Evolutionary conservation across 192 early-diverging fungal species (phyloP), one percentile per base, ranked within the genome.

Genomic region (Dimargaris xerosporica): DNA sequence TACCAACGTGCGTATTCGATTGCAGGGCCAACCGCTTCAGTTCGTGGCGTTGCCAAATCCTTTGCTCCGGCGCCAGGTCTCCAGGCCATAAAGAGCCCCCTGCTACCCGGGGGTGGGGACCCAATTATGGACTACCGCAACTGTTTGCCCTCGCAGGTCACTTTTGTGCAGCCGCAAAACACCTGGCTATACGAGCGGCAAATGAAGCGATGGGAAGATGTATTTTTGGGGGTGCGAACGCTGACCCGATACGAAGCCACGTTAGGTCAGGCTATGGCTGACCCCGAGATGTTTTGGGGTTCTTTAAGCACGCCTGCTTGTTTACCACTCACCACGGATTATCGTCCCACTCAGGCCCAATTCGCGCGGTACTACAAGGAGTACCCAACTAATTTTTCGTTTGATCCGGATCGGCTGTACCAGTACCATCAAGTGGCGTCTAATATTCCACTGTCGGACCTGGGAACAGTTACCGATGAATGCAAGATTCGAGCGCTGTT

Each of bases 251-350:
- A n/a, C n/a, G n/a, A n/a, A n/a, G n/a, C n/a, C n/a, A n/a, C n/a
- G n/a, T n/a, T n/a, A n/a, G n/a, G n/a, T n/a, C n/a, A n/a, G n/a
- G n/a, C n/a, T n/a, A n/a, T n/a, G n/a, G n/a, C n/a, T n/a, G n/a
- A n/a, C n/a, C n/a, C n/a, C n/a, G n/a, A n/a, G n/a, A n/a, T n/a
- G n/a, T n/a, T n/a, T n/a, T n/a, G n/a, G n/a, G n/a, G n/a, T n/a
- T n/a, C n/a, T n/a, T n/a, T n/a, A n/a, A n/a, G n/a, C n/a, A n/a
- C n/a, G n/a, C n/a, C 96, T 0, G 96, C 94, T 15, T 92, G 88
- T 66, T 70, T 99, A 44, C 96, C 96, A 11, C 69, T 99, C 46
- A 94, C 91, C 0, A 94, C 89, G 0, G 89, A 95, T 64, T 93
- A 80, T 58, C 87, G 84, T 15, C 75, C 88, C 3, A 64, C 62